Percentiles rank a stretch among this genome's conserved stretches.
Conservation (phyloP, 2,329 filamentous ascomycete genomes). For the Ophiostoma ulmi region DNA sequence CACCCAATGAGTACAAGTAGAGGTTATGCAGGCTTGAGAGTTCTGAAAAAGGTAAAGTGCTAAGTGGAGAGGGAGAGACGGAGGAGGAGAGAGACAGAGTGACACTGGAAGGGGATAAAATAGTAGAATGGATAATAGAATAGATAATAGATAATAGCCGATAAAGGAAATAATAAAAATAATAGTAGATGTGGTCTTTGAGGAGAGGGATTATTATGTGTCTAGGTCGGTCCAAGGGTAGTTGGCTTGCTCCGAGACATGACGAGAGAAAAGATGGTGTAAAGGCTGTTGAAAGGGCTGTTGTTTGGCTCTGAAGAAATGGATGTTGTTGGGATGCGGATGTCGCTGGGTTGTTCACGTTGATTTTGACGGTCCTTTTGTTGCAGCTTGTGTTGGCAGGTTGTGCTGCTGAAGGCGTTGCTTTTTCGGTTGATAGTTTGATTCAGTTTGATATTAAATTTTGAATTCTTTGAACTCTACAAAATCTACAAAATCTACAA, state of each 20-base stretch:
- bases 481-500: not conserved
- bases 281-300: not conserved
- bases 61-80: not conserved
- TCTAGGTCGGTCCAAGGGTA: not conserved
- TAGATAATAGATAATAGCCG: not conserved
- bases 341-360: not conserved
- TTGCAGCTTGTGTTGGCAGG: not conserved
- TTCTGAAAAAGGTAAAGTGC: not conserved
- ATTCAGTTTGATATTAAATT: too few species aligned
- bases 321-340: not conserved
- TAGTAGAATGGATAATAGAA: not conserved
- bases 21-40: not conserved
- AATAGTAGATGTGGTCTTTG: not conserved
- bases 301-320: not conserved
- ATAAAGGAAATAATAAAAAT: not conserved
- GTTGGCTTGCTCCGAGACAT: not conserved
- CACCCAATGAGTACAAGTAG: not conserved
- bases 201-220: conserved; percentile 2
- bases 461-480: too few species aligned
- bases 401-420: not conserved
- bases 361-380: not conserved
- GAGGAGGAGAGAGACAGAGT: not conserved
- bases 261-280: not conserved
- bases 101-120: not conserved
- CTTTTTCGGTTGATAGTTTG: not conserved